Evolutionary conservation across 495 filamentous ascomycete species (phyloP), one percentile per base, ranked within the genome.

Genomic region (Acidiella bohemica): DNA sequence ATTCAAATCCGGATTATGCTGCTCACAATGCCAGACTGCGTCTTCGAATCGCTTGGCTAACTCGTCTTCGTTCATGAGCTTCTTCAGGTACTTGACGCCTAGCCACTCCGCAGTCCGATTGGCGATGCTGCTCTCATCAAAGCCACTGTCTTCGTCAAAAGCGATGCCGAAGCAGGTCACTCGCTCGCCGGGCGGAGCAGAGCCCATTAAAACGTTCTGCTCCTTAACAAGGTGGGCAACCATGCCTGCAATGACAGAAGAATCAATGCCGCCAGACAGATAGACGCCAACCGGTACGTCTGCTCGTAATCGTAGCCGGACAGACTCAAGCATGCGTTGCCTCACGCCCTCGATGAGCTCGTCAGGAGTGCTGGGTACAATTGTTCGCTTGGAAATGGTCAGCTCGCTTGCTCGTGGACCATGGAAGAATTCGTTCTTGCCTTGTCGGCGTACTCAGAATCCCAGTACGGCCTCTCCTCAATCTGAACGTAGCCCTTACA

Each of bases 201-300:
- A 60, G 7, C 63, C 62, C 5, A 66, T 50, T 24, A 49, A 48
- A 5, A 53, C 49, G 13, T 58, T 60, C 40, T 50, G 44, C 28
- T 70, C 53, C 17, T 60, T 51, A 1, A 65, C 53, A 2, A 72
- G 61, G 42, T 70, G 56, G 1, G 58, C 59, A 17, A 65, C 64
- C 50, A 74, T 73, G 11, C 70, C 67, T 12, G 68, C 70, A 21
- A 72, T 52, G 5, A 60, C 59, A 0, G 67, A 67, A 4, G 64
- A 68, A 44, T 71, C 70, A 21, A 75, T 55, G 2, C 71, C 71
- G n/a, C 70, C 70, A 18, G 57, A 64, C 1, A 73, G 53, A 38
- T 66, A 70, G 30, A 74, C 53, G 1, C 68, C 69, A 5, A 74
- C 56, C 5, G 62, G 61, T 0, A 73, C 70, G 51, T 74, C 69